Evolutionary conservation across 2,329 filamentous ascomycete genomes (phyloP).

Genomic region (Aspergillus tamarii): DNA sequence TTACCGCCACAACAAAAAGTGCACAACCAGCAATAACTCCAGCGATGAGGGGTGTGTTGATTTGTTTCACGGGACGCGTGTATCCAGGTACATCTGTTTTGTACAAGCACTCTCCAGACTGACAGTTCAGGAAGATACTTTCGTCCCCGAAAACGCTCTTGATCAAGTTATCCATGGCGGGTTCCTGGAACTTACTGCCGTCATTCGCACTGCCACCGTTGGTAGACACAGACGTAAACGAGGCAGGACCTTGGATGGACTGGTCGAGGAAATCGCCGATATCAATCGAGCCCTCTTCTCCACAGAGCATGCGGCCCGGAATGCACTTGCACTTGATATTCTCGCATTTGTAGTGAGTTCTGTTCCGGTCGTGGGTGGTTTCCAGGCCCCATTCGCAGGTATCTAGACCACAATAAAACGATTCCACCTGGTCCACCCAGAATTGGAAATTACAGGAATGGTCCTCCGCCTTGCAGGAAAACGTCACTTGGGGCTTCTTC

Average conservation of each 20-base stretch:
- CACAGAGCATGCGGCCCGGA: slow-evolving; percentile 89
- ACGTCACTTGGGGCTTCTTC: slow-evolving; percentile 89
- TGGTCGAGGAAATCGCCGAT: slow-evolving; percentile 85
- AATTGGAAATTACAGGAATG: slow-evolving; percentile 94
- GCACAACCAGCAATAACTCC: slow-evolving; percentile 85
- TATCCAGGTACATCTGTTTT: slow-evolving; percentile 93
- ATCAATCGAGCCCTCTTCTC: slow-evolving; percentile 87
- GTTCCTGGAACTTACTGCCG: slow-evolving; percentile 85
- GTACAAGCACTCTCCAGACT: slow-evolving; percentile 89
- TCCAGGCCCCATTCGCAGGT: slow-evolving; percentile 75
- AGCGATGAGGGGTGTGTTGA: slow-evolving; percentile 95
- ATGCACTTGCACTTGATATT: slow-evolving; percentile 87
- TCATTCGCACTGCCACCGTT: slow-evolving; percentile 61
- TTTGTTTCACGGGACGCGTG: slow-evolving; percentile 82
- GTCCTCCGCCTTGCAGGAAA: slow-evolving; percentile 78
- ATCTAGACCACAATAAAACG: slow-evolving; percentile 91
- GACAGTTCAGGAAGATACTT: slow-evolving; percentile 81
- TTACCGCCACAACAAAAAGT: slow-evolving; percentile 84
- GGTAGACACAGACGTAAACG: slow-evolving; percentile 71
- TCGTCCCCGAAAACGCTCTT: slow-evolving; percentile 85
- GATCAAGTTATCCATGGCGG: slow-evolving; percentile 89
- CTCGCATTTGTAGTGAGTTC: slow-evolving; percentile 81
- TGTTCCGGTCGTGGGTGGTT: slow-evolving; percentile 72
- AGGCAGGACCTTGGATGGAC: slow-evolving; percentile 82
- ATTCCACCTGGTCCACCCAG: slow-evolving; percentile 92